phyloP scores from a whole-genome alignment of 2,329 filamentous ascomycete genomes.

The Chaetothyriales sp. region DNA sequence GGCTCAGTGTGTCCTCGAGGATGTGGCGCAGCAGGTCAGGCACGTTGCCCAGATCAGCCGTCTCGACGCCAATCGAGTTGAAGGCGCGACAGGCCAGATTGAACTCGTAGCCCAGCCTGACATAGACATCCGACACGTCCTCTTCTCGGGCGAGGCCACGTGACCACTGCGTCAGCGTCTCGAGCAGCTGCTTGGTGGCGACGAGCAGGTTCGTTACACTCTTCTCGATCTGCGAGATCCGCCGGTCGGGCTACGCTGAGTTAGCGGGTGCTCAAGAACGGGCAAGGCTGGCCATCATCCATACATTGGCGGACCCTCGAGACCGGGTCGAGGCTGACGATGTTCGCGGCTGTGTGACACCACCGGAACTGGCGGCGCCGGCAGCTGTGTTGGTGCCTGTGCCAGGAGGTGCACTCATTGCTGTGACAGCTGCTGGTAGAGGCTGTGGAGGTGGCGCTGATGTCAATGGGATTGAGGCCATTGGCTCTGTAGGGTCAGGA shows the following conservation, averaged over 20 bases:
- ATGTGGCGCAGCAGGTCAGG: constrained; percentile 81
- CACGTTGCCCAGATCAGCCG: constrained; percentile 82
- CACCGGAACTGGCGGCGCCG: constrained; percentile 1
- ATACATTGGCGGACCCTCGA: constrained; percentile 25
- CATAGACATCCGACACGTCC: constrained; percentile 95
- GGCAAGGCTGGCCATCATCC: constrained; percentile 24
- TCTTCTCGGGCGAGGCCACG: constrained; percentile 79
- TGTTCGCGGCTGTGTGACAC: constrained; percentile 7
- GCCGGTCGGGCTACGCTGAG: constrained; percentile 44
- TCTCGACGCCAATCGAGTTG: constrained; percentile 92
- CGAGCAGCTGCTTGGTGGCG: constrained; percentile 91
- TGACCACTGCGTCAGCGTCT: constrained; percentile 96
- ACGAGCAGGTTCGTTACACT: constrained; percentile 95
- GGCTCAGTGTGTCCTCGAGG: constrained; percentile 86
- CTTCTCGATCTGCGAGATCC: constrained; percentile 95
- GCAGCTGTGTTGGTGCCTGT: constrained; percentile 5
- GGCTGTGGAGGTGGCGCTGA: too few species aligned
- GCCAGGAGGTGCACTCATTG: neutral
- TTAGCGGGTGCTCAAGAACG: constrained; percentile 1
- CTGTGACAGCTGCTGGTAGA: neutral
- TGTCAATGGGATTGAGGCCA: neutral
- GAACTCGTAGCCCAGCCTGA: constrained; percentile 94
- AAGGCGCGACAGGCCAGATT: constrained; percentile 97
- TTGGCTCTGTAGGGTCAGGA: neutral
- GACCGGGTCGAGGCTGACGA: constrained; percentile 12